These are phyloP conservation scores for Acacia pycnantha DNA, from an alignment of 331 rosid species.

Conservation along the genomic window DNA sequence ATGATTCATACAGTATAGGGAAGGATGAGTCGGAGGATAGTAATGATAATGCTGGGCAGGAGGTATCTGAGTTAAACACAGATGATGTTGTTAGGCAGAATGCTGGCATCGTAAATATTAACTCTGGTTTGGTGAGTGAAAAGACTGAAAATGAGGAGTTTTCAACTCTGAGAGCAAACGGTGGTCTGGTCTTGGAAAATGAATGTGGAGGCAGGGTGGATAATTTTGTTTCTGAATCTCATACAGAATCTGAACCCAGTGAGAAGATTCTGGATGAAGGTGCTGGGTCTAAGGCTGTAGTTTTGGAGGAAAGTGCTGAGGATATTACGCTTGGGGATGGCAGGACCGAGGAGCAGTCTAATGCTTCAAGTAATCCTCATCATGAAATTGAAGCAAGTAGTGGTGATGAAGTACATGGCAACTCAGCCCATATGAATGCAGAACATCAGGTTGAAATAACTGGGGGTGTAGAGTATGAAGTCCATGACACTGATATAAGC, in stretches of 20 bases:
- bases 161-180: not conserved
- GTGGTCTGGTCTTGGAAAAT: constrained; percentile 16
- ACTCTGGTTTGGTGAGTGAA: not conserved
- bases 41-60: not conserved
- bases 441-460: constrained; percentile 32
- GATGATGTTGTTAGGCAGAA: constrained; percentile 28
- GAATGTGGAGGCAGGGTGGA: constrained; percentile 12
- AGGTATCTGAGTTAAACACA: not conserved
- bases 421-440: constrained; percentile 21
- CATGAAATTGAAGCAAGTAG: constrained; percentile 30
- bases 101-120: not conserved
- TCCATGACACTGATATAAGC: constrained; percentile 2
- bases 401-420: constrained; percentile 17
- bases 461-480: constrained; percentile 26
- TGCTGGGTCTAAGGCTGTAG: constrained; percentile 27
- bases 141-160: constrained; percentile 8
- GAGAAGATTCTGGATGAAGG: constrained; percentile 33
- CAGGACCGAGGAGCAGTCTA: not conserved
- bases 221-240: constrained; percentile 27
- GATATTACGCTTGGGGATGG: constrained; percentile 23
- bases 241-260: constrained; percentile 31
- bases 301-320: constrained; percentile 33
- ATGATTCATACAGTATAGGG: not conserved
- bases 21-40: not conserved
- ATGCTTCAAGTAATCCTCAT: constrained; percentile 25